phyloP scores from a whole-genome alignment of 345 rosid genomes.

The Syzygium grande region DNA sequence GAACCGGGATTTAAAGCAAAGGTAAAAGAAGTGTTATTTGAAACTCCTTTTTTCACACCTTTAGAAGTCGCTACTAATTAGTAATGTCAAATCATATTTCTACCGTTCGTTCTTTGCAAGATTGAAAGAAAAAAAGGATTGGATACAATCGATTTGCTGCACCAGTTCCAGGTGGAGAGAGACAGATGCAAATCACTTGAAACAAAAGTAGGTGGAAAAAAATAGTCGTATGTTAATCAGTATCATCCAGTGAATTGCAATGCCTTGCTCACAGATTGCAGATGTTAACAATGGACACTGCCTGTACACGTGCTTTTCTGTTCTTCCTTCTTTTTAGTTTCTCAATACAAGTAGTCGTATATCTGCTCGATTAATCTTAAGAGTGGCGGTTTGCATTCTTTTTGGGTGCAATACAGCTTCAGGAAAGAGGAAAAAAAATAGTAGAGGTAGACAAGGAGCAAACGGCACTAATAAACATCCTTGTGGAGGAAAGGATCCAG shows the following conservation, averaged over 20 bases:
- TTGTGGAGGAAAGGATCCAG: conserved; percentile 23
- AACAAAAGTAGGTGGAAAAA: conserved; percentile 10
- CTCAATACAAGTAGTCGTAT: not conserved
- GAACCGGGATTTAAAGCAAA: conserved; percentile 4
- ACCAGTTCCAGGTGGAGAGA: conserved; percentile 8
- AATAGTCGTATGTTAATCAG: too few species aligned
- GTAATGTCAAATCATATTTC: not conserved
- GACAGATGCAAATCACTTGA: conserved; percentile 19
- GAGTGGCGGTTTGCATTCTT: not conserved
- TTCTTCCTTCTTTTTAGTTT: not conserved
- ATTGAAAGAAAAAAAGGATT: not conserved
- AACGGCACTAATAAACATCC: not conserved
- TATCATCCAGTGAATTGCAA: not conserved
- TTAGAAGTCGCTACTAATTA: not conserved
- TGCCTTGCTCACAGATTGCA: not conserved
- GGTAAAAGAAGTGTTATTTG: conserved; percentile 2
- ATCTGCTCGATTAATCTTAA: not conserved
- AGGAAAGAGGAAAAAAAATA: not conserved
- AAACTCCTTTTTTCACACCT: not conserved
- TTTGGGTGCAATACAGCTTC: conserved; percentile 4
- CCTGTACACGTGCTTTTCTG: not conserved
- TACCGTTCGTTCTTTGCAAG: not conserved
- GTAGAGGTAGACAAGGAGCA: conserved; percentile 13
- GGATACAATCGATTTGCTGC: not conserved
- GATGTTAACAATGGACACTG: not conserved